A percentile compares a stretch with the other conserved stretches of the same genome.
These are phyloP conservation scores for Backusella morwellensis DNA, from an alignment of 192 early-diverging fungal species.

Conservation along the genomic window DNA sequence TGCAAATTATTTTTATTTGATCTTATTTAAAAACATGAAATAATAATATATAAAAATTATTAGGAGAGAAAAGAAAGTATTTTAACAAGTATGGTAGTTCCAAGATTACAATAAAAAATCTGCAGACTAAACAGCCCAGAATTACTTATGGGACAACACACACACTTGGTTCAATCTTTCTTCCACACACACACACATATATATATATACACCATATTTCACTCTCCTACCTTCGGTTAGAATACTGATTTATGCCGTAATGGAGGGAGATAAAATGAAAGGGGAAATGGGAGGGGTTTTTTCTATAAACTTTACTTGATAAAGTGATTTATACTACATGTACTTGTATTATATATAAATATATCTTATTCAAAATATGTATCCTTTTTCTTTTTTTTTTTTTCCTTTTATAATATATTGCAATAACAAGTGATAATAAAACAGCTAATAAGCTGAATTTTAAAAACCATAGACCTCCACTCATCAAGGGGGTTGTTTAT, in stretches of 20 bases:
- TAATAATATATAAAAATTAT: not conserved
- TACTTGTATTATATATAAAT: not conserved
- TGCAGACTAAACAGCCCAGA: not conserved
- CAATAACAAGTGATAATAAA: not conserved
- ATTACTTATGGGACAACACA: not conserved
- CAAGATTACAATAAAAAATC: not conserved
- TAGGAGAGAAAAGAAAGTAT: not conserved
- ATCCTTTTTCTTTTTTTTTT: not conserved
- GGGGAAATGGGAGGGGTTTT: not conserved
- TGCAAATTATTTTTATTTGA: not conserved
- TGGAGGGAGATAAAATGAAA: not conserved
- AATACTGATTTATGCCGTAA: constrained; percentile 4
- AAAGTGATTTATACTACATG: not conserved
- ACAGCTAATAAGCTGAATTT: not conserved
- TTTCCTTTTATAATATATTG: not conserved
- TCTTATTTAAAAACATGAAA: not conserved
- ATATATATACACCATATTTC: not conserved
- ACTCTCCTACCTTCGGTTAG: not conserved
- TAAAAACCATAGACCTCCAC: not conserved
- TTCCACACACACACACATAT: too few relatives aligned
- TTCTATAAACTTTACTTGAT: not conserved
- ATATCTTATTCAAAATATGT: not conserved
- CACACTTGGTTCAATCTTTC: not conserved
- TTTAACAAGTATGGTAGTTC: not conserved
- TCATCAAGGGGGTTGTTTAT: not conserved